Conservation (phyloP, 345 rosid genomes). For the Arabis alpina region DNA sequence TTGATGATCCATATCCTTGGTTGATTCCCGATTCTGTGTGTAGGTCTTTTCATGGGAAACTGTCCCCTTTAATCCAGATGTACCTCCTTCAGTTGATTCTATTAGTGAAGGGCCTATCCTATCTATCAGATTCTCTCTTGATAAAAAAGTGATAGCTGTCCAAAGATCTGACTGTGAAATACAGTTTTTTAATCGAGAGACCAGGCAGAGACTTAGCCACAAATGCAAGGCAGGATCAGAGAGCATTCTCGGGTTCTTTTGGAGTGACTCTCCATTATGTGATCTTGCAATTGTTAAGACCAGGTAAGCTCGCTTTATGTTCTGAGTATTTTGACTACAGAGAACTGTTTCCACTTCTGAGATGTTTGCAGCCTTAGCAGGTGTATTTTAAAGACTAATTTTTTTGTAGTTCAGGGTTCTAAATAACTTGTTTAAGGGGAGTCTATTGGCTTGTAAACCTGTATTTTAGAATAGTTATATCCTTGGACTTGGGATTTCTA, state of each 20-base stretch:
- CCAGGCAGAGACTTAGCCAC: slow-evolving; percentile 63
- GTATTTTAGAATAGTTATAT: slow-evolving; percentile 4
- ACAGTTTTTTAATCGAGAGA: slow-evolving; percentile 77
- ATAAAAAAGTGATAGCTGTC: slow-evolving; percentile 75
- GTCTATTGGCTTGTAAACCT: slow-evolving; percentile 2
- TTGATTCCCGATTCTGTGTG: slow-evolving; percentile 15
- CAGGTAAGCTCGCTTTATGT: slow-evolving; percentile 58
- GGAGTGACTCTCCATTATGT: slow-evolving; percentile 90
- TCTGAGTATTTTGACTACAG: slow-evolving; percentile 10
- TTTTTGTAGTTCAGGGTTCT: slow-evolving; percentile 6
- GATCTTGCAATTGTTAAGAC: slow-evolving; percentile 88
- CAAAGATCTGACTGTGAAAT: slow-evolving; percentile 77
- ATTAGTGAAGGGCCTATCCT: slow-evolving; percentile 81
- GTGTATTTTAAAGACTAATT: slow-evolving; percentile 13
- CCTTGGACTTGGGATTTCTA: slow-evolving; percentile 4
- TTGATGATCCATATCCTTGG: slow-evolving; percentile 18
- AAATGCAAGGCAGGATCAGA: slow-evolving; percentile 78
- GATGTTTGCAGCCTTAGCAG: slow-evolving; percentile 13
- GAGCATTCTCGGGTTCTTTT: slow-evolving; percentile 88
- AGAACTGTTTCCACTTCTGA: slow-evolving; percentile 19
- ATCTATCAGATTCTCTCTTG: slow-evolving; percentile 77
- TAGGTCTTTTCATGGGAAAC: slow-evolving; percentile 92
- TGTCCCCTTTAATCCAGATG: slow-evolving; percentile 63
- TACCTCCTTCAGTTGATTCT: slow-evolving; percentile 70
- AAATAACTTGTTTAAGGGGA: slow-evolving; percentile 4